Conservation (phyloP, 1,284 basidiomycete genomes). For the Dichomitus squalens region DNA sequence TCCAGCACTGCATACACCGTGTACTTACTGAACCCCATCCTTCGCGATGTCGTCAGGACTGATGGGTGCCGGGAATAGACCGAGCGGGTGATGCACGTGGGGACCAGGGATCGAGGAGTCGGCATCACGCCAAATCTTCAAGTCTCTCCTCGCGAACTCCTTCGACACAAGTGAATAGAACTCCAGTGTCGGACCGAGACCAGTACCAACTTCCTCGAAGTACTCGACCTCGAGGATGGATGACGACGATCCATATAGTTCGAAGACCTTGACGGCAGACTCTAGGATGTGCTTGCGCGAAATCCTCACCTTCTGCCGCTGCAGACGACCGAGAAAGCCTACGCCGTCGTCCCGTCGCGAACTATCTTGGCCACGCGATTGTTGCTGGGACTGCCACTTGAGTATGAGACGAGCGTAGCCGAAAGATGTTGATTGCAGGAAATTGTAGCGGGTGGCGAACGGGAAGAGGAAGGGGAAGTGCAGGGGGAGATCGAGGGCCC, state of each 20-base stretch:
- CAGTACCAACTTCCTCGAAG: conserved; percentile 99
- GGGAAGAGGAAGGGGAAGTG: conserved; percentile 98
- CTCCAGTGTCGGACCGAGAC: conserved; percentile 96
- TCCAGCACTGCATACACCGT: background rate
- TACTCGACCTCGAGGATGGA: conserved; percentile 98
- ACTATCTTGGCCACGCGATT: conserved; percentile 70
- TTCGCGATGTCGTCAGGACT: conserved; percentile 62
- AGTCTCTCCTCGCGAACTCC: conserved; percentile 86
- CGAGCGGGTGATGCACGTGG: conserved; percentile 82
- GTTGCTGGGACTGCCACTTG: conserved; percentile 83
- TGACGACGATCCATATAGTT: conserved; percentile 92
- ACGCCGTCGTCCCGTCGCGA: conserved; percentile 88
- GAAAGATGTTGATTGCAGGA: conserved; percentile 96
- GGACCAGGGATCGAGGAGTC: conserved; percentile 63
- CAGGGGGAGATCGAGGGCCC: conserved; percentile 93
- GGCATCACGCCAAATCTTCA: conserved; percentile 91
- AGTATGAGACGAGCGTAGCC: conserved; percentile 94
- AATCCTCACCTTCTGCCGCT: conserved; percentile 96
- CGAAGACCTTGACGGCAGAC: conserved; percentile 97
- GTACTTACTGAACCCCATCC: conserved; percentile 71
- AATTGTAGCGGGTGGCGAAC: conserved; percentile 95
- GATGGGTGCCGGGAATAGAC: conserved; percentile 90
- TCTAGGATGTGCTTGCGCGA: conserved; percentile 93
- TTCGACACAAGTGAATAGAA: conserved; percentile 95
- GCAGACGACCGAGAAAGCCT: conserved; percentile 88